Conservation (phyloP, 225 moss, liverwort and hornwort genomes). For the Bryum argenteum region DNA sequence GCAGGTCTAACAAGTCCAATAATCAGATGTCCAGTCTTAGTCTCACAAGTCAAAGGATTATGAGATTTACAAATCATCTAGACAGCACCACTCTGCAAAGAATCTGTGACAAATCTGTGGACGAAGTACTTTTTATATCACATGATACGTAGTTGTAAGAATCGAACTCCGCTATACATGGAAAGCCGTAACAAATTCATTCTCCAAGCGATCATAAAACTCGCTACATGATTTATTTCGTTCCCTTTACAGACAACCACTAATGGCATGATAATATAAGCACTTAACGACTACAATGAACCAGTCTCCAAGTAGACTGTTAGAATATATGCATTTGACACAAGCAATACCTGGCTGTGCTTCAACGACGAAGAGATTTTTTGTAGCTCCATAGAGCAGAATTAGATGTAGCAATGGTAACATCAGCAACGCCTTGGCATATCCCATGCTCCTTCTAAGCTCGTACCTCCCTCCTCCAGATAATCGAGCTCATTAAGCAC, state of each 20-base stretch:
- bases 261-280: conserved; percentile 10
- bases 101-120: conserved; percentile 9
- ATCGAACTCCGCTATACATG: conserved; percentile 6
- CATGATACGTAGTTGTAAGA: conserved; percentile 3
- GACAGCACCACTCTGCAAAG: conserved; percentile 5
- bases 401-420: conserved; percentile 32
- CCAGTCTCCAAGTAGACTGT: background rate
- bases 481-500: conserved; percentile 24
- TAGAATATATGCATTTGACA: background rate
- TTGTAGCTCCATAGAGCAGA: conserved; percentile 32
- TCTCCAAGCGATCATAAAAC: background rate
- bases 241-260: background rate
- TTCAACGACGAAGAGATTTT: conserved; percentile 16
- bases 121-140: background rate
- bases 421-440: conserved; percentile 31
- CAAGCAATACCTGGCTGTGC: conserved; percentile 43
- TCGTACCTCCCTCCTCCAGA: conserved; percentile 24
- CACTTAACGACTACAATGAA: background rate
- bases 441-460: conserved; percentile 37
- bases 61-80: background rate
- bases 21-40: background rate
- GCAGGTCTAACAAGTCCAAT: conserved; percentile 11
- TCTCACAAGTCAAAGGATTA: background rate
- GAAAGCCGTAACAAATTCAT: conserved; percentile 12
- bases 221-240: background rate